A percentile compares a stretch with the other conserved stretches of the same genome.
These are phyloP conservation scores for Leptodontidium sp. DNA, from an alignment of 2,329 filamentous ascomycete genomes.

Conservation along the genomic window DNA sequence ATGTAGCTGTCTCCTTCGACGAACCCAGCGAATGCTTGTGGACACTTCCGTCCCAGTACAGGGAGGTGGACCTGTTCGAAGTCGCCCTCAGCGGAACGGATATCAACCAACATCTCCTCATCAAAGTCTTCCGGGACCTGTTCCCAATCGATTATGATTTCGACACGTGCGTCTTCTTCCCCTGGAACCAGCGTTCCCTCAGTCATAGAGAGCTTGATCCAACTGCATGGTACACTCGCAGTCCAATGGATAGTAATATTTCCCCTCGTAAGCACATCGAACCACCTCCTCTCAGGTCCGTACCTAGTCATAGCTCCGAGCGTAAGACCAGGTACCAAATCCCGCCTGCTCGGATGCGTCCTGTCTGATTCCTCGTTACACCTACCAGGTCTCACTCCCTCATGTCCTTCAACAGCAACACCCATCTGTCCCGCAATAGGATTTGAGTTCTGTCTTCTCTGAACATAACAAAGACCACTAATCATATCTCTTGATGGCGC, in stretches of 20 bases:
- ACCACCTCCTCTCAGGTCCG: conserved; percentile 60
- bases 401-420: conserved; percentile 54
- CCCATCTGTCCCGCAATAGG: conserved; percentile 57
- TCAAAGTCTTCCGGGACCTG: conserved; percentile 47
- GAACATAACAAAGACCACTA: conserved; percentile 66
- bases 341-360: conserved; percentile 52
- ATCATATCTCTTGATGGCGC: conserved; percentile 74
- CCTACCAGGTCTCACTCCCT: conserved; percentile 47
- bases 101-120: conserved; percentile 45
- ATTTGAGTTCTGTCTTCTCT: conserved; percentile 59
- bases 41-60: conserved; percentile 57
- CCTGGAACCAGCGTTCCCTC: conserved; percentile 57
- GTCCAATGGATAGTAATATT: conserved; percentile 58
- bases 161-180: conserved; percentile 58
- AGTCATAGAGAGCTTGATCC: conserved; percentile 52
- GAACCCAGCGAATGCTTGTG: conserved; percentile 63
- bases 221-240: conserved; percentile 50
- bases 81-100: conserved; percentile 49
- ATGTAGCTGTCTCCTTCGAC: conserved; percentile 65
- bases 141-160: conserved; percentile 56
- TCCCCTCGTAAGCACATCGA: conserved; percentile 68
- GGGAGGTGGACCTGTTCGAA: conserved; percentile 61
- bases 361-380: conserved; percentile 63
- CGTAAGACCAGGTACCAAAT: conserved; percentile 45
- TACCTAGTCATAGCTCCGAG: conserved; percentile 60